Base-by-base conservation (phyloP, 257 asterid species). In the Hygrophila difformis region DNA sequence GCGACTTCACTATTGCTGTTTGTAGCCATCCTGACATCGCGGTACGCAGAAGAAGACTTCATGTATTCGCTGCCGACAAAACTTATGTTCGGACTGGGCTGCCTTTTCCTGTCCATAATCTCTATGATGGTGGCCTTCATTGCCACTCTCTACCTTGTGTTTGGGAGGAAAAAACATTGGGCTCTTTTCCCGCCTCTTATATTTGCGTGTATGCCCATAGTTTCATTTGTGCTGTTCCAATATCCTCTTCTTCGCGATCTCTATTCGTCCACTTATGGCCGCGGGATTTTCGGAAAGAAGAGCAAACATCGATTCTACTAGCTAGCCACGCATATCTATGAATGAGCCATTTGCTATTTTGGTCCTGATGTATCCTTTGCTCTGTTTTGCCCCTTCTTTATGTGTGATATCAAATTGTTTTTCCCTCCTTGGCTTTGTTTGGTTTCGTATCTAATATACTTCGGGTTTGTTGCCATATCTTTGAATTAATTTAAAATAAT, bases 71-170 rank as follows among this genome's bases (percentile, higher is more conserved):
- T 39, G 12, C 44, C 22, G 8, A 17, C 8, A 2, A 10, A 14
- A 41, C 46, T 61, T 1, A 49, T 18, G 11, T 18, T 59, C 6
- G 64, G 51, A 20, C 51, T 59, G 2, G 8, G 17, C 2, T 18
- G 37, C 3, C 64, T 58, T 14, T 41, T 48, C 9, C 7, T 56
- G 5, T 45, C 62, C 12, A 56, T 56, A 10, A 8, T 39, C 6
- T 44, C 13, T 12, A 56, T 56, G 64, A 40, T 29, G 42, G 44
- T 12, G 12, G 43, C 51, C 3, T 58, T 58, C 13, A 18, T 34
- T 38, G 48, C 49, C 0, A 46, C 55, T 2, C 1, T 58, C 1
- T 39, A 12, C 14, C 31, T 58, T 20, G 56, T 58, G 49, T 58
- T 58, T 2, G 50, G 50, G 0, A 6, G 17, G 12, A 13, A 39